These are phyloP conservation scores for Diddensiella transvaalensis DNA, from an alignment of 805 yeast genomes.

Conservation along the genomic window DNA sequence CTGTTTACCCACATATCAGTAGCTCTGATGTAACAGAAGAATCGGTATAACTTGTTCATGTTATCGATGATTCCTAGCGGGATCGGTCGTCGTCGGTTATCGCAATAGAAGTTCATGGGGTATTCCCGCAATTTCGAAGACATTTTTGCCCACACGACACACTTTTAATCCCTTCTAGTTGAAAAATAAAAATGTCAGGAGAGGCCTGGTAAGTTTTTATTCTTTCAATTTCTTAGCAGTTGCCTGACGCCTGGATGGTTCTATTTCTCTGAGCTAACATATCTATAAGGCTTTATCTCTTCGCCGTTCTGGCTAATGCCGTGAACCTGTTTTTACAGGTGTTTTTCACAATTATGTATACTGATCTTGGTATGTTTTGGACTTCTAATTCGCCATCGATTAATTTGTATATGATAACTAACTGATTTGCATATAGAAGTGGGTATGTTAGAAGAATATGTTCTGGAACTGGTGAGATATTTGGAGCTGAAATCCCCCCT, in stretches of 20 bases:
- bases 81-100: no score
- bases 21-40: no score
- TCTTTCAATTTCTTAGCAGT: background rate
- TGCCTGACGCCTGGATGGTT: background rate
- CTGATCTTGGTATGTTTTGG: conserved; percentile 65
- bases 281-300: conserved; percentile 30
- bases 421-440: conserved; percentile 10
- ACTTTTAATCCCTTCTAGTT: no score
- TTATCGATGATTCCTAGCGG: no score
- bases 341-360: conserved; percentile 91
- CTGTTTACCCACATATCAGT: no score
- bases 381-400: no score
- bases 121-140: no score
- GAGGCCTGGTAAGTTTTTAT: conserved; percentile 44
- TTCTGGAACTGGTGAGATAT: background rate
- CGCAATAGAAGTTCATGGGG: no score
- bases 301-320: conserved; percentile 79
- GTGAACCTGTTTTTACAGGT: conserved; percentile 87
- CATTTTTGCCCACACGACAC: no score
- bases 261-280: conserved; percentile 10
- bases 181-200: conserved; percentile 44
- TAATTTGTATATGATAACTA: no score
- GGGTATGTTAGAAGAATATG: conserved; percentile 9
- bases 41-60: no score
- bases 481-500: background rate